A percentile compares a stretch with the other conserved stretches of the same genome.
phyloP scores from a whole-genome alignment of 768 basidiomycete species.

The Gymnopilus junonius region DNA sequence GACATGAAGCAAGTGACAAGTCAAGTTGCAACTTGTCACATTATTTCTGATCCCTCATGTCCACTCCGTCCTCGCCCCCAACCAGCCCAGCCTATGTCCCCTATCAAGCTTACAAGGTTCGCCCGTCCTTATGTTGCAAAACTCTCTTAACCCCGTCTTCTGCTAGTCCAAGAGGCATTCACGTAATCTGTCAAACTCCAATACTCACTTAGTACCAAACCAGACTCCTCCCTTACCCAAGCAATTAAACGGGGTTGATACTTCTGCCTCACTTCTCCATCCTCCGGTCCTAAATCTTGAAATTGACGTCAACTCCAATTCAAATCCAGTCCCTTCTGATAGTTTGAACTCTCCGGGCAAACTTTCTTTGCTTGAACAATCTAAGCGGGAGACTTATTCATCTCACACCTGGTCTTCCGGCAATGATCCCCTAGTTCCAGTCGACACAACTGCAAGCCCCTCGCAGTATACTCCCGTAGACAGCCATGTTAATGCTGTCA shows the following conservation, averaged over 20 bases:
- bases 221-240: slow-evolving; percentile 33
- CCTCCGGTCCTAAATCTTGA: slow-evolving; percentile 20
- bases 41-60: slow-evolving; percentile 27
- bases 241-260: slow-evolving; percentile 27
- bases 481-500: neutral
- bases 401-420: neutral
- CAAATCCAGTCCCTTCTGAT: neutral
- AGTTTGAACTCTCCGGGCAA: neutral
- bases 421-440: neutral
- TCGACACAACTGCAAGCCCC: neutral
- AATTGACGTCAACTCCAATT: slow-evolving; percentile 12
- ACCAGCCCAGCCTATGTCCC: slow-evolving; percentile 37
- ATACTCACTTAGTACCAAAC: slow-evolving; percentile 28
- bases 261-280: slow-evolving; percentile 19
- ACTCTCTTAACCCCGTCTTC: slow-evolving; percentile 9
- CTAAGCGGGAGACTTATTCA: neutral
- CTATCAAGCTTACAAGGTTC: slow-evolving; percentile 57
- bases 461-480: neutral
- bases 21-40: neutral
- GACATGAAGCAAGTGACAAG: slow-evolving; percentile 55
- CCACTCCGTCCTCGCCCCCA: slow-evolving; percentile 30
- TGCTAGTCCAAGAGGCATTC: slow-evolving; percentile 53
- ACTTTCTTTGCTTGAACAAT: neutral
- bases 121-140: slow-evolving; percentile 14
- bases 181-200: slow-evolving; percentile 36